Evolutionary conservation across 495 filamentous ascomycete genomes (phyloP).

Genomic region (Penicillium diatomitis): DNA sequence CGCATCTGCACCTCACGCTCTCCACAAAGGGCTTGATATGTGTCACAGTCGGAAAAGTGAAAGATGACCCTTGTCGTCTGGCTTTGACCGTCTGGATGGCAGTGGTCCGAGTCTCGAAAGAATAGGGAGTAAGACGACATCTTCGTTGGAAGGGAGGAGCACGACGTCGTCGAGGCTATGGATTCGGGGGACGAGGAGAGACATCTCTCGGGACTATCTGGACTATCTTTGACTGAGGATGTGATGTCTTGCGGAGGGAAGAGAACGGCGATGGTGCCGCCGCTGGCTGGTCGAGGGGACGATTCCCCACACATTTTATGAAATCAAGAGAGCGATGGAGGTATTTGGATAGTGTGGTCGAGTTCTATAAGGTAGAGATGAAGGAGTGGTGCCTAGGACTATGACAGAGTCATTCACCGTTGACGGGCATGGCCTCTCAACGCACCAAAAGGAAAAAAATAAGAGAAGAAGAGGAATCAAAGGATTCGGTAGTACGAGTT

Average conservation of each 20-base stretch:
- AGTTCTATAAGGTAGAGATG: no score
- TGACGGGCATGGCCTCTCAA: no score
- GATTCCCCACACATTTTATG: conserved; percentile 17
- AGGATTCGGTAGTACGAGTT: no score
- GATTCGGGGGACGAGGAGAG: conserved; percentile 23
- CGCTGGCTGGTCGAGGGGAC: conserved; percentile 10
- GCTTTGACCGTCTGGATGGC: neutral
- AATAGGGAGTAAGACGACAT: conserved; percentile 25
- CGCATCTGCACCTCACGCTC: conserved; percentile 19
- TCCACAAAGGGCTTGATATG: conserved; percentile 8
- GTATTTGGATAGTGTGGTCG: neutral
- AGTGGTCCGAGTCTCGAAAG: conserved; percentile 19
- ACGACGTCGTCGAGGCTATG: conserved; percentile 10
- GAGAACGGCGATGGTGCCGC: conserved; percentile 21
- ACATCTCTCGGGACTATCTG: conserved; percentile 12
- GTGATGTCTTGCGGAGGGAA: conserved; percentile 12
- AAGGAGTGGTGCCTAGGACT: no score
- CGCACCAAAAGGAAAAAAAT: no score
- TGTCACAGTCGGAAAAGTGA: conserved; percentile 17
- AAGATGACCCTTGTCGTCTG: conserved; percentile 21
- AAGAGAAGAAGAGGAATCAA: no score
- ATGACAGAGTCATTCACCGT: neutral
- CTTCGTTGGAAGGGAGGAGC: conserved; percentile 1
- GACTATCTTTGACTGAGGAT: neutral
- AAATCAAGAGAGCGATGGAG: neutral